Percentiles rank a stretch among this genome's conserved stretches.
Conservation (phyloP, 2,329 filamentous ascomycete species). For the Trichophyton mentagrophytes region DNA sequence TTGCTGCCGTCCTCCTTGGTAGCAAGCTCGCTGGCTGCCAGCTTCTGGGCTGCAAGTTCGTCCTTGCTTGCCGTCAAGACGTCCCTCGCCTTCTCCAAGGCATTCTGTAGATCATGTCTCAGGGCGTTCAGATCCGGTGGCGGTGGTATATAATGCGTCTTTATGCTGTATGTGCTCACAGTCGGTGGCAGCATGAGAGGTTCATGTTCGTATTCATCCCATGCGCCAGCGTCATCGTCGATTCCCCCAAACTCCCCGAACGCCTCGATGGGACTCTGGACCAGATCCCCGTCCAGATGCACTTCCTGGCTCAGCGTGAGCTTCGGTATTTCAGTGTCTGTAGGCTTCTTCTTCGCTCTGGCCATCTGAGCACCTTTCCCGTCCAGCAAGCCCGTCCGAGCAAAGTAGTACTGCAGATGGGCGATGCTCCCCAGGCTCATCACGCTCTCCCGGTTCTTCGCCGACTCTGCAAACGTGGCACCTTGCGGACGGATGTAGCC, state of each 20-base stretch:
- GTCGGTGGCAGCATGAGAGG: slow-evolving; percentile 87
- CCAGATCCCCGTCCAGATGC: slow-evolving; percentile 31
- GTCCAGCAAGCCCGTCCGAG: slow-evolving; percentile 80
- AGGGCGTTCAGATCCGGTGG: slow-evolving; percentile 73
- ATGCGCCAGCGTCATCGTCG: slow-evolving; percentile 31
- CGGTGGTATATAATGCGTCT: slow-evolving; percentile 66
- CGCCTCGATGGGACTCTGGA: slow-evolving; percentile 41
- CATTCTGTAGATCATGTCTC: slow-evolving; percentile 53
- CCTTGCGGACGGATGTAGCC: slow-evolving; percentile 81
- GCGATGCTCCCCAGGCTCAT: slow-evolving; percentile 93
- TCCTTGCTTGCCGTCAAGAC: slow-evolving; percentile 43
- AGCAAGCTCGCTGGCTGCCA: background rate
- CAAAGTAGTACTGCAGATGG: slow-evolving; percentile 97
- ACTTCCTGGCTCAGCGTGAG: slow-evolving; percentile 29
- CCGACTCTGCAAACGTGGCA: slow-evolving; percentile 81
- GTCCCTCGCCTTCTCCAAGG: slow-evolving; percentile 56
- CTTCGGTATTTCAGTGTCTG: slow-evolving; percentile 28
- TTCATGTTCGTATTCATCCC: slow-evolving; percentile 45
- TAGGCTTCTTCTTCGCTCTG: slow-evolving; percentile 52
- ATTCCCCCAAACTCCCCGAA: slow-evolving; percentile 16
- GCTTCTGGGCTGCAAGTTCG: slow-evolving; percentile 22
- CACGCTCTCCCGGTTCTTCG: slow-evolving; percentile 81
- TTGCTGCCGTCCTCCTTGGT: background rate
- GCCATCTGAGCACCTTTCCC: slow-evolving; percentile 81
- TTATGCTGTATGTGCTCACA: slow-evolving; percentile 85